These are phyloP conservation scores for Penicillium egyptiacum DNA, from an alignment of 495 filamentous ascomycete species.

Conservation along the genomic window DNA sequence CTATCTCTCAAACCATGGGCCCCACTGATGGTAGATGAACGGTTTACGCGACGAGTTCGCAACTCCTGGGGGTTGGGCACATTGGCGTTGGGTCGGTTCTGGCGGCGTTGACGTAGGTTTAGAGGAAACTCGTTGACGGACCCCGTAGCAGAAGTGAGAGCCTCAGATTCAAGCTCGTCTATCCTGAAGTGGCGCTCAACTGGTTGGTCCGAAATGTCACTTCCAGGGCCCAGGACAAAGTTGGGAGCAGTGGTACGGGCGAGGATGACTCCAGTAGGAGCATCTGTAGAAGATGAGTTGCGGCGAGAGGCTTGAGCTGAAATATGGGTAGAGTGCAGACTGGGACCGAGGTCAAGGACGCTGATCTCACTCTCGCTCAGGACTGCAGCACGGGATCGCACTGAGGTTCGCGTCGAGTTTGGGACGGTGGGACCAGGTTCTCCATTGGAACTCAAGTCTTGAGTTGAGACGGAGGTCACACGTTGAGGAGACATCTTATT, in stretches of 20 bases:
- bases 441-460: background rate
- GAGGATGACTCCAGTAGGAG: too few species aligned
- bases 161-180: constrained; percentile 12
- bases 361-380: constrained; percentile 35
- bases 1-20: background rate
- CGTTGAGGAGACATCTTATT: background rate
- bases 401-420: background rate
- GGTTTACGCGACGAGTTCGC: background rate
- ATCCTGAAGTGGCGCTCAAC: background rate
- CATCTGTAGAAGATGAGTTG: background rate
- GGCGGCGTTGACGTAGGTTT: background rate
- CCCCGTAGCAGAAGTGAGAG: background rate
- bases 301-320: background rate
- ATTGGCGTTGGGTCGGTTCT: background rate
- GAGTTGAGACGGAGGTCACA: background rate
- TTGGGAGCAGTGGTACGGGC: background rate
- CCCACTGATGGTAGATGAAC: background rate
- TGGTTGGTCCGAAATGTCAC: background rate
- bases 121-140: background rate
- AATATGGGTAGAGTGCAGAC: background rate
- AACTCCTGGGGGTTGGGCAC: background rate
- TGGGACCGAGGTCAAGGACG: constrained; percentile 31
- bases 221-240: background rate
- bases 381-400: background rate
- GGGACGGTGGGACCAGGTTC: background rate